Evolutionary conservation across 2,329 filamentous ascomycete genomes (phyloP).

Genomic region (Lasiodiplodia gonubiensis): DNA sequence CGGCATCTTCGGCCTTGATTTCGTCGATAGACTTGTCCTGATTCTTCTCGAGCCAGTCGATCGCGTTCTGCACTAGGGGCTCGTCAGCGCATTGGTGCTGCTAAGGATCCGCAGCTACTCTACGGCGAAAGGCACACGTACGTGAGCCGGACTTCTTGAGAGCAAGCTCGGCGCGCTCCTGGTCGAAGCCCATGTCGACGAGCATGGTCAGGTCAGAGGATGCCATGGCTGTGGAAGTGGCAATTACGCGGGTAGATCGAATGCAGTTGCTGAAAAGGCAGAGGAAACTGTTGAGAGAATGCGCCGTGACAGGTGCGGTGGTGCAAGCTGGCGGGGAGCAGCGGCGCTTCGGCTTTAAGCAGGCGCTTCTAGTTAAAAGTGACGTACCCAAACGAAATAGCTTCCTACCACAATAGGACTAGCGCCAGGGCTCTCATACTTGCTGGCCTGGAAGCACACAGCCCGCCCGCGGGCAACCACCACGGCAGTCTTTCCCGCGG

Average conservation of each 20-base stretch:
- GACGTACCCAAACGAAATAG: not conserved
- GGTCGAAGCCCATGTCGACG: constrained; percentile 78
- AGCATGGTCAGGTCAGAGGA: constrained; percentile 64
- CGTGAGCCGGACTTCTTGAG: constrained; percentile 81
- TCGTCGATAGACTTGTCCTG: constrained; percentile 87
- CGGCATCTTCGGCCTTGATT: constrained; percentile 61
- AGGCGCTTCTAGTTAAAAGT: constrained; percentile 8
- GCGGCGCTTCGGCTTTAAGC: constrained; percentile 21
- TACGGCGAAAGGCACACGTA: constrained; percentile 53
- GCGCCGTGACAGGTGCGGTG: not conserved
- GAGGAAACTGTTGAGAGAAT: not conserved
- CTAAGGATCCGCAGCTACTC: not conserved
- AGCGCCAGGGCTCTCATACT: not conserved
- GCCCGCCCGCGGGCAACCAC: constrained; percentile 19
- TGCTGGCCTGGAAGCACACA: not conserved
- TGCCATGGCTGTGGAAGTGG: constrained; percentile 44
- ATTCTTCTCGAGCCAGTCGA: constrained; percentile 94
- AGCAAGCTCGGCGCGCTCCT: constrained; percentile 79
- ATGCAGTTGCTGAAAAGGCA: not conserved
- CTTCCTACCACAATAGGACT: not conserved
- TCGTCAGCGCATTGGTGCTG: constrained; percentile 29
- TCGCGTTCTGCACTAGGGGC: constrained; percentile 75
- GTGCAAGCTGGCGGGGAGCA: constrained; percentile 16
- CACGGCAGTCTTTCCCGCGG: constrained; percentile 29
- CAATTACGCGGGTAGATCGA: not conserved